Conservation (phyloP, 2,329 filamentous ascomycete genomes). For the Colletotrichum kahawae region DNA sequence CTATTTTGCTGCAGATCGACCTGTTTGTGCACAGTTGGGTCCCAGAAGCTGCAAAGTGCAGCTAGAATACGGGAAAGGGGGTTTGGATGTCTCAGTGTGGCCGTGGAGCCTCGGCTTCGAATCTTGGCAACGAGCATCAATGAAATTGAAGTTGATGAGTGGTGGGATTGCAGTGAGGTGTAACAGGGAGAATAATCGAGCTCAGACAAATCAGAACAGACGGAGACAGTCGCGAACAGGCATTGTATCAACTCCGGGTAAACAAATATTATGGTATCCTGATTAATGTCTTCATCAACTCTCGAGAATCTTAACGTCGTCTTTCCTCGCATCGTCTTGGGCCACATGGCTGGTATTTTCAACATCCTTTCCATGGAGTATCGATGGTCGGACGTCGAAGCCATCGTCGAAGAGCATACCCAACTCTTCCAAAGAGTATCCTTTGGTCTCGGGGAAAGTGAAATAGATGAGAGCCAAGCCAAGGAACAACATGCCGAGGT, state of each 20-base stretch:
- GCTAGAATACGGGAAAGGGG: neutral
- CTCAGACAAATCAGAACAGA: neutral
- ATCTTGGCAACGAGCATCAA: neutral
- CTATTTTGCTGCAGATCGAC: neutral
- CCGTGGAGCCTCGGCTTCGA: neutral
- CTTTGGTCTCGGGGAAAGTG: conserved; percentile 33
- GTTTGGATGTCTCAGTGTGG: neutral
- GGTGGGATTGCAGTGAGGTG: neutral
- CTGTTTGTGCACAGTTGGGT: neutral
- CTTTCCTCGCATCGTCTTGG: neutral
- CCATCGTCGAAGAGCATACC: neutral
- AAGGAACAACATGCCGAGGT: conserved; percentile 33
- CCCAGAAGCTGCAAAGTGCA: neutral
- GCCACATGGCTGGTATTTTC: neutral
- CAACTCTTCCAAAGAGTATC: conserved; percentile 43
- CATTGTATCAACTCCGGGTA: neutral
- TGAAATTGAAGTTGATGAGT: neutral
- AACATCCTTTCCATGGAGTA: neutral
- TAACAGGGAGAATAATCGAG: neutral
- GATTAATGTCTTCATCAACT: neutral
- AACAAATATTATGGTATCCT: neutral
- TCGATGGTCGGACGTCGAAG: neutral
- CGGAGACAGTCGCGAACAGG: neutral
- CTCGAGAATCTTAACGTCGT: neutral
- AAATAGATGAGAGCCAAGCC: conserved; percentile 28